phyloP scores from a whole-genome alignment of 2,329 filamentous ascomycete genomes.

The Curvularia sp. region DNA sequence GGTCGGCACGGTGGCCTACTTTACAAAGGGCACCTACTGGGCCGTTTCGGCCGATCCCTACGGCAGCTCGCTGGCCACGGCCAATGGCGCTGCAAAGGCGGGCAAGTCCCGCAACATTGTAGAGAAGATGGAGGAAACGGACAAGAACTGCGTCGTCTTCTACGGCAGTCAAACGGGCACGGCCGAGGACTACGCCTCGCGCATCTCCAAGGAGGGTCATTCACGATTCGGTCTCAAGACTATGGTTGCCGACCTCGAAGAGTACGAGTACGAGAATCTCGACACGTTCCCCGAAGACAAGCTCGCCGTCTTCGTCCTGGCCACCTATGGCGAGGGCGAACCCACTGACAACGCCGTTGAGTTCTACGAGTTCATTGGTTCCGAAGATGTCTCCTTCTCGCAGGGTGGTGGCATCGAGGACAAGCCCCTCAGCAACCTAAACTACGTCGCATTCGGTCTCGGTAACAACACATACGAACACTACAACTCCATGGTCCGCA shows the following conservation, averaged over 20 bases:
- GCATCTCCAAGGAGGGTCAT: slow-evolving; percentile 95
- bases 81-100: slow-evolving; percentile 70
- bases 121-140: slow-evolving; percentile 93
- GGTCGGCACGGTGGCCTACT: slow-evolving; percentile 88
- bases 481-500: slow-evolving; percentile 98
- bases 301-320: slow-evolving; percentile 91
- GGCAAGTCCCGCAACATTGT: slow-evolving; percentile 90
- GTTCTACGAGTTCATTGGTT: slow-evolving; percentile 94
- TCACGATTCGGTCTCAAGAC: slow-evolving; percentile 95
- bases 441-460: slow-evolving; percentile 93
- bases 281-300: slow-evolving; percentile 90
- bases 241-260: slow-evolving; percentile 97
- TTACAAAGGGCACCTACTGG: slow-evolving; percentile 97
- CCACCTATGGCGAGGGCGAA: slow-evolving; percentile 97
- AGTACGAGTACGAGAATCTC: slow-evolving; percentile 95
- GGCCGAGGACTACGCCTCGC: slow-evolving; percentile 95
- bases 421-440: slow-evolving; percentile 79
- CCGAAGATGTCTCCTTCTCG: slow-evolving; percentile 82
- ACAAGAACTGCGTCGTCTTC: slow-evolving; percentile 98
- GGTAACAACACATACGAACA: slow-evolving; percentile 99
- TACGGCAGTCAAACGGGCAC: slow-evolving; percentile 99
- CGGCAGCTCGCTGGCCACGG: slow-evolving; percentile 74
- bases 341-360: slow-evolving; percentile 98
- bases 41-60: slow-evolving; percentile 88
- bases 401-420: slow-evolving; percentile 69